Conservation (phyloP, 371 early-diverging fungal genomes). For the Circinella umbellata region DNA sequence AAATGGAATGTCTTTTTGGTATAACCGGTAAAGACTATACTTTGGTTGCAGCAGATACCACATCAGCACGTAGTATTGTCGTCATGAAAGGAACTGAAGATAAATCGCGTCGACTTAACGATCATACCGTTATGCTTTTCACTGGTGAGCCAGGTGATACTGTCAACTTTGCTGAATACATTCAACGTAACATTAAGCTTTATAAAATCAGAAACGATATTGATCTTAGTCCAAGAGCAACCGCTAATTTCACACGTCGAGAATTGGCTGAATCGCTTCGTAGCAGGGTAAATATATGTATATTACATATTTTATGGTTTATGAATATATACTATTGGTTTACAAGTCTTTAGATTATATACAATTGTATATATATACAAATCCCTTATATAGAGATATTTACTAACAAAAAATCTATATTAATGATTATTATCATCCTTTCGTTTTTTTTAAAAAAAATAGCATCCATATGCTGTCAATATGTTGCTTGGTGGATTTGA, state of each 20-base stretch:
- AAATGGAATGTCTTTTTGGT: conserved; percentile 92
- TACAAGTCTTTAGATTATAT: too few species aligned
- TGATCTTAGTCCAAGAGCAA: conserved; percentile 79
- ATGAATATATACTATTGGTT: too few species aligned
- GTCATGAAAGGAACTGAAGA: conserved; percentile 92
- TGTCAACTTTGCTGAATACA: conserved; percentile 94
- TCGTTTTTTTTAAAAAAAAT: background rate
- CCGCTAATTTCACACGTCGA: conserved; percentile 86
- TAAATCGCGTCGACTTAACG: conserved; percentile 84
- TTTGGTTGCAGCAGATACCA: conserved; percentile 85
- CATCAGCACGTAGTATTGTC: conserved; percentile 85
- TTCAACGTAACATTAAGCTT: conserved; percentile 91
- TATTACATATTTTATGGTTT: too few species aligned
- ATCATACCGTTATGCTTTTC: conserved; percentile 83
- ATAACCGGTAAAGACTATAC: conserved; percentile 96
- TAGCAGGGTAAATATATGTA: conserved; percentile 66
- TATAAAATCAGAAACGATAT: conserved; percentile 88
- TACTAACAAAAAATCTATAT: too few species aligned
- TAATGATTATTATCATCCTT: too few species aligned
- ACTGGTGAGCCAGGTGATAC: conserved; percentile 96
- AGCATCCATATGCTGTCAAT: conserved; percentile 92
- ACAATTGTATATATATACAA: too few species aligned
- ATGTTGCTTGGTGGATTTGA: conserved; percentile 89
- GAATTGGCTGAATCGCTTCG: conserved; percentile 89
- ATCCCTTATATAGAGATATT: too few species aligned